Evolutionary conservation across 345 rosid genomes (phyloP).

Genomic region (Salix suchowensis): DNA sequence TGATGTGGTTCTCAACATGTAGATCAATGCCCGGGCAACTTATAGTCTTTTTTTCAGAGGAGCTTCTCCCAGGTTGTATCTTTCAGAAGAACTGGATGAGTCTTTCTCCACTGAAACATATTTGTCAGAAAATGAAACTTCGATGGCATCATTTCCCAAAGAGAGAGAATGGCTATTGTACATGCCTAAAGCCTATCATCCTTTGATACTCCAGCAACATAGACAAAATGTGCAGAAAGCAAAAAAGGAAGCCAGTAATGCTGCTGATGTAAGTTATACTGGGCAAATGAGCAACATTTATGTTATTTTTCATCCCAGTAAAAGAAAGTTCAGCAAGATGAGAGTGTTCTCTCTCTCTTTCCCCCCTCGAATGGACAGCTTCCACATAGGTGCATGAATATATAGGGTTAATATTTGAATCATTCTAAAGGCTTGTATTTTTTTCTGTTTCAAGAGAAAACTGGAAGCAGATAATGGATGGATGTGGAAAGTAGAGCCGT

Average conservation of each 20-base stretch:
- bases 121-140: conserved; percentile 25
- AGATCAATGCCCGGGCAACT: conserved; percentile 88
- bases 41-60: conserved; percentile 77
- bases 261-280: conserved; percentile 46
- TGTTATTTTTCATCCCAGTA: not conserved
- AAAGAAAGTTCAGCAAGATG: not conserved
- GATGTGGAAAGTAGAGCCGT: conserved; percentile 17
- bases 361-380: not conserved
- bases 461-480: conserved; percentile 21
- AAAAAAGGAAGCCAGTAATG: conserved; percentile 42
- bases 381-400: not conserved
- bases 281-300: not conserved
- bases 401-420: not conserved
- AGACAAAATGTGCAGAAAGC: conserved; percentile 50
- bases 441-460: conserved; percentile 29
- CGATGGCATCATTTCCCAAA: conserved; percentile 23
- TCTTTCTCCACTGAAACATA: conserved; percentile 26
- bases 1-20: conserved; percentile 18
- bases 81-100: conserved; percentile 40
- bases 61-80: conserved; percentile 58
- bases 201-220: conserved; percentile 79
- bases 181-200: conserved; percentile 83
- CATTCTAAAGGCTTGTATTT: conserved; percentile 6
- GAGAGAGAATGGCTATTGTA: conserved; percentile 63
- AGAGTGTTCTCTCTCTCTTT: not conserved